These are phyloP conservation scores for Phialophora chinensis DNA, from an alignment of 2,329 filamentous ascomycete species.

Conservation along the genomic window DNA sequence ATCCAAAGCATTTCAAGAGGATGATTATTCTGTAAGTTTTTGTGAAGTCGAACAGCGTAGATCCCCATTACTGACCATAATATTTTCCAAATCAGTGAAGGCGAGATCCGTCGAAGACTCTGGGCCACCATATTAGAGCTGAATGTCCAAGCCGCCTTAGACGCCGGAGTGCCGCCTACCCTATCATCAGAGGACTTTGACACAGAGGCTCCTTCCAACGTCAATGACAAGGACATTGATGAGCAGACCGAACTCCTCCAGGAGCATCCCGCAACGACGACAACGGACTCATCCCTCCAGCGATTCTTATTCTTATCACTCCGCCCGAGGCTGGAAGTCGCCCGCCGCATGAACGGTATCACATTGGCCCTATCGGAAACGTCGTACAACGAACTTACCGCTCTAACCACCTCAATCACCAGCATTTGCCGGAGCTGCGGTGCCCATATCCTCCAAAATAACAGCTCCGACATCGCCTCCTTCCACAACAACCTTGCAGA, in stretches of 20 bases:
- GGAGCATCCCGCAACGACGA: constrained; percentile 27
- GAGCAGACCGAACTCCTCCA: constrained; percentile 30
- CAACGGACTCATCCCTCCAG: constrained; percentile 40
- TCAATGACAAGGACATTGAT: constrained; percentile 45
- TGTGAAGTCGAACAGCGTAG: background rate
- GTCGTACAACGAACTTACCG: constrained; percentile 43
- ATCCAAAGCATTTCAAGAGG: constrained; percentile 39
- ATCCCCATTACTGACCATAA: background rate
- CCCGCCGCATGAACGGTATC: constrained; percentile 43
- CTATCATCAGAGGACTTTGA: constrained; percentile 45
- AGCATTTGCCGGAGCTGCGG: constrained; percentile 40
- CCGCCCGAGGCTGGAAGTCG: constrained; percentile 27
- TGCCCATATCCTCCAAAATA: constrained; percentile 31
- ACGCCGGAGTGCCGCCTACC: constrained; percentile 43
- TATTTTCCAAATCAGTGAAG: background rate
- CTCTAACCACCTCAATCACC: constrained; percentile 41
- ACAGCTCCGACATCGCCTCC: background rate
- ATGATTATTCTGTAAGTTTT: constrained; percentile 28
- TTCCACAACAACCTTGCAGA: constrained; percentile 61
- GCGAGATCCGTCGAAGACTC: constrained; percentile 43
- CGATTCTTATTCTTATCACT: constrained; percentile 35
- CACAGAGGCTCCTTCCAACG: constrained; percentile 46
- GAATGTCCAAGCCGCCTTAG: constrained; percentile 43
- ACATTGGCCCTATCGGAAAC: constrained; percentile 33
- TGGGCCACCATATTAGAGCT: constrained; percentile 49